phyloP scores from a whole-genome alignment of 345 rosid genomes.

The Salix exigua region DNA sequence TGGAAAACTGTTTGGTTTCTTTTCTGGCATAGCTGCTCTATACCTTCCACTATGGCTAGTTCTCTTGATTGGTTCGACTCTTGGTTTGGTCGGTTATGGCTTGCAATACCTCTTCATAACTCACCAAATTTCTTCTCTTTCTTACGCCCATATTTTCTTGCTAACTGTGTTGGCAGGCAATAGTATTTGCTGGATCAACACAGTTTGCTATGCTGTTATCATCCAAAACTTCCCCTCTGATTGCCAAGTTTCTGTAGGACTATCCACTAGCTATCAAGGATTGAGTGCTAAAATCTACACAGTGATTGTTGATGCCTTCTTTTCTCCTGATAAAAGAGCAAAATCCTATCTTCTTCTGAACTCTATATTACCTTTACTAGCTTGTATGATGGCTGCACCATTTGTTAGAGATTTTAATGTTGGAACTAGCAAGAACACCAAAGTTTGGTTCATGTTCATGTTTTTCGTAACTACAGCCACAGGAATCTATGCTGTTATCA shows the following conservation, averaged over 20 bases:
- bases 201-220: slow-evolving; percentile 56
- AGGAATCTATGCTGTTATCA: slow-evolving; percentile 57
- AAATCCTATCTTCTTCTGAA: slow-evolving; percentile 55
- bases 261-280: slow-evolving; percentile 70
- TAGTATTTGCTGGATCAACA: slow-evolving; percentile 96
- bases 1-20: slow-evolving; percentile 79
- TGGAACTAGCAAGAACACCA: slow-evolving; percentile 2
- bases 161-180: slow-evolving; percentile 77
- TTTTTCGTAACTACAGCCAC: slow-evolving; percentile 57
- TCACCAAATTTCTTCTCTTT: slow-evolving; percentile 35
- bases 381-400: slow-evolving; percentile 39
- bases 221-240: slow-evolving; percentile 51
- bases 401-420: slow-evolving; percentile 28
- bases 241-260: slow-evolving; percentile 67
- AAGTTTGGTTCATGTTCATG: slow-evolving; percentile 37
- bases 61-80: slow-evolving; percentile 58
- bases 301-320: slow-evolving; percentile 43
- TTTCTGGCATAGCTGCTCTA: slow-evolving; percentile 76
- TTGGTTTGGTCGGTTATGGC: slow-evolving; percentile 75
- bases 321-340: slow-evolving; percentile 33
- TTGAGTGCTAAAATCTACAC: slow-evolving; percentile 78
- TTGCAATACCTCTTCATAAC: slow-evolving; percentile 64
- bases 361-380: slow-evolving; percentile 53
- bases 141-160: slow-evolving; percentile 52
- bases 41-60: slow-evolving; percentile 70